Evolutionary conservation across 208 protist species (phyloP).

Genomic region (Endotrypanum monterogeii): DNA sequence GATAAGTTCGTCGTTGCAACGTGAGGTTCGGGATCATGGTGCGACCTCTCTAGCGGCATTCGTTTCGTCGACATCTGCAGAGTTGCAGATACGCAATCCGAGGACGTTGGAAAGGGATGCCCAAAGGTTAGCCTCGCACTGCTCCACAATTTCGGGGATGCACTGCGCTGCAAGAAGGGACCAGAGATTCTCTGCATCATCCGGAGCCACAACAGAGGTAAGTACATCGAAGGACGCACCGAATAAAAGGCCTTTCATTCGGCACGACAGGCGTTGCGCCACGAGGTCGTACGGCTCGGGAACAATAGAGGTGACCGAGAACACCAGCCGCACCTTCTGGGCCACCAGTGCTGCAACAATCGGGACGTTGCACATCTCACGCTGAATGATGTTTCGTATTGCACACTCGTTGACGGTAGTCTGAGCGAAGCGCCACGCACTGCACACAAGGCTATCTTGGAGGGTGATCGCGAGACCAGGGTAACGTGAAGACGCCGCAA

Average conservation of each 20-base stretch:
- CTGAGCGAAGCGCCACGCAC: slow-evolving; percentile 31
- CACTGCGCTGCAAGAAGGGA: slow-evolving; percentile 5
- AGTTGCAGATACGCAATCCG: slow-evolving; percentile 25
- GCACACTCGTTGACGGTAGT: slow-evolving; percentile 19
- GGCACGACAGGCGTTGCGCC: slow-evolving; percentile 33
- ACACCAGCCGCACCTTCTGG: slow-evolving; percentile 44
- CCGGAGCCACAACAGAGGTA: slow-evolving; percentile 13
- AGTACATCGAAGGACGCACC: slow-evolving; percentile 70
- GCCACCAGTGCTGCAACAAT: slow-evolving; percentile 53
- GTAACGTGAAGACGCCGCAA: slow-evolving; percentile 18
- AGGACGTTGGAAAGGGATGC: slow-evolving; percentile 66
- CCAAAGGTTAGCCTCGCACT: slow-evolving; percentile 77
- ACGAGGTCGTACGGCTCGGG: slow-evolving; percentile 40
- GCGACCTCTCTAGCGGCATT: background rate
- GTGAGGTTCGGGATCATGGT: background rate
- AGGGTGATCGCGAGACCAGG: slow-evolving; percentile 25
- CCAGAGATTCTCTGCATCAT: slow-evolving; percentile 27
- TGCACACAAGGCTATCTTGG: slow-evolving; percentile 39
- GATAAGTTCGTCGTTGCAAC: too few relatives aligned
- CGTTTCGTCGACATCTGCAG: background rate
- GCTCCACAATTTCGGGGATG: slow-evolving; percentile 68
- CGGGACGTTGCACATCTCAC: slow-evolving; percentile 37
- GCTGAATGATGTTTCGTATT: slow-evolving; percentile 27
- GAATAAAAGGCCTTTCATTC: slow-evolving; percentile 60
- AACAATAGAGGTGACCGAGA: slow-evolving; percentile 43